Base-by-base conservation (phyloP, 176 grass and related monocot genomes). In the Stipa capillata region DNA sequence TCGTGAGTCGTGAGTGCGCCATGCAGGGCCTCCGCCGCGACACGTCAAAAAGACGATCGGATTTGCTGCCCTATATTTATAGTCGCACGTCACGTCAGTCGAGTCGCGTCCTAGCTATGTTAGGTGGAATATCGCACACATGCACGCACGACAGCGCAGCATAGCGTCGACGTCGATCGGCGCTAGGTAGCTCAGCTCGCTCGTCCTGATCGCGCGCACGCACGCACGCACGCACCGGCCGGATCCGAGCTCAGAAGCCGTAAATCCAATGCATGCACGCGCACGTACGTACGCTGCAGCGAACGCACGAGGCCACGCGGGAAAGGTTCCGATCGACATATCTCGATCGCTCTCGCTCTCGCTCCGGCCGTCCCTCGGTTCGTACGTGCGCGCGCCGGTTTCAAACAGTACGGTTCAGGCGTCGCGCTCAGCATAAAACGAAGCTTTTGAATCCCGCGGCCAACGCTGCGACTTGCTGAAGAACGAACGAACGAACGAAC, bases 1-100 rank as follows among this genome's bases (percentile, higher is more conserved):
- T 71, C 27, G 33, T 52, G 78, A 69, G 71, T 71, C 27, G 33
- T 52, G 78, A 69, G 71, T 52, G 78, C 78, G 60, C 78, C 77
- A 59, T 50, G 78, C 76, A 43, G 24, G 73, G 42, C 24, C 82
- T 3, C 6, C 44, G 7, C 31, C 23, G 28, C 72, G 15, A 53
- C 65, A 54, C 83, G 83, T 72, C 83, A n/a, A 32, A 51, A 72
- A 63, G 62, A 28, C 34, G 34, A n/a, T 24, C 20, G 11, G 27
- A 68, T 0, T 24, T 41, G 4, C 64, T 8, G 4, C n/a, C n/a
- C n/a, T n/a, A 7, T 12, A 25, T 27, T 3, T 41, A 25, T 79
- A 32, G 33, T 13, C 47, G 77, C n/a, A n/a, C n/a, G n/a, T n/a
- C 31, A n/a, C 45, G 61, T 79, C 61, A 51, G 32, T 6, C 32